These are phyloP conservation scores for Collybia sordida DNA, from an alignment of 768 basidiomycete genomes.

Conservation along the genomic window DNA sequence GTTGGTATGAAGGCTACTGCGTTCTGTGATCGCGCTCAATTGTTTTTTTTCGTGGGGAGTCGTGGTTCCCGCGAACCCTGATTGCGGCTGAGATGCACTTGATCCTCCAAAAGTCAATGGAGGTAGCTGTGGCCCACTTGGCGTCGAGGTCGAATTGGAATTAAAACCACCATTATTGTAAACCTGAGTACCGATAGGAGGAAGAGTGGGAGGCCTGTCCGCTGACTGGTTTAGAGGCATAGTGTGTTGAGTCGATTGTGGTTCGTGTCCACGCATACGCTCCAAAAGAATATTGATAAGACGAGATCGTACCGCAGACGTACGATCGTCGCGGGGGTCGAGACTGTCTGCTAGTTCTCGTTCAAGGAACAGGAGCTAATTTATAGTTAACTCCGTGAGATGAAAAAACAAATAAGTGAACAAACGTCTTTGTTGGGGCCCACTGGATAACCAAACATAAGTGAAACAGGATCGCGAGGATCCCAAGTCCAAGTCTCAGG, in stretches of 20 bases:
- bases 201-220: conserved; percentile 33
- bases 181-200: conserved; percentile 27
- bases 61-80: neutral
- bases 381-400: conserved; percentile 12
- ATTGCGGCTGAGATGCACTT: conserved; percentile 9
- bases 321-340: conserved; percentile 77
- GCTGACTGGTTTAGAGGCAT: conserved; percentile 11
- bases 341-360: conserved; percentile 78
- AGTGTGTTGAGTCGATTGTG: conserved; percentile 6
- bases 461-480: conserved; percentile 71
- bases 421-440: conserved; percentile 82
- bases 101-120: conserved; percentile 48
- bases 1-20: conserved; percentile 8
- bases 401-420: conserved; percentile 10
- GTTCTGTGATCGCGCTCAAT: conserved; percentile 19
- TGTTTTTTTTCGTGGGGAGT: conserved; percentile 12
- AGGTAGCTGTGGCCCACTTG: conserved; percentile 54
- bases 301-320: conserved; percentile 62
- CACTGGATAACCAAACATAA: conserved; percentile 95
- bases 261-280: conserved; percentile 51
- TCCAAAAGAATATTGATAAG: conserved; percentile 63
- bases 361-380: conserved; percentile 82
- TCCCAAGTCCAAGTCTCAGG: conserved; percentile 89
- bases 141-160: conserved; percentile 7
- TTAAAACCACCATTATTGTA: conserved; percentile 12